A percentile compares a stretch with the other conserved stretches of the same genome.
Conservation (phyloP, 139 green algal species). For the Chlamydomonas sphaeroides region DNA sequence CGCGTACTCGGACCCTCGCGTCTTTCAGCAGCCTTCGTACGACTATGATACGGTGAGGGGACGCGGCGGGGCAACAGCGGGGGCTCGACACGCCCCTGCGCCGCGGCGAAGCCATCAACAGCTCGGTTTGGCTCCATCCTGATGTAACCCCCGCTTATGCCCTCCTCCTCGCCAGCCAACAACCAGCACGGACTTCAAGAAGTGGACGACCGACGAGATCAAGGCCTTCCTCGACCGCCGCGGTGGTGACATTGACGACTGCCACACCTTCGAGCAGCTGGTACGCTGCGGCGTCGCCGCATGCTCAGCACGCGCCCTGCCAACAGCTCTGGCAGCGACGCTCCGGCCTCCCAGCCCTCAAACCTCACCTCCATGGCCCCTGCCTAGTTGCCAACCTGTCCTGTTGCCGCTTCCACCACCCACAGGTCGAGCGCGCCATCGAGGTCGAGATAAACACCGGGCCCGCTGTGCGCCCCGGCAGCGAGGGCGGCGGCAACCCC, state of each 20-base stretch:
- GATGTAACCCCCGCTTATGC: no score
- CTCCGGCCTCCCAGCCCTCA: no score
- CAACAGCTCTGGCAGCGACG: no score
- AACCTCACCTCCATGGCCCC: no score
- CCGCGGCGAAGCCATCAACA: no score
- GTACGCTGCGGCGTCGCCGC: slow-evolving; percentile 49
- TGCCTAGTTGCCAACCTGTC: no score
- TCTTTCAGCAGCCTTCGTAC: slow-evolving; percentile 62
- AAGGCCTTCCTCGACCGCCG: slow-evolving; percentile 80
- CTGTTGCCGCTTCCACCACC: no score
- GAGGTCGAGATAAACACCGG: slow-evolving; percentile 80
- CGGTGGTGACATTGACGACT: slow-evolving; percentile 84
- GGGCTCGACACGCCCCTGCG: no score
- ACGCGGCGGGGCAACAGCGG: no score
- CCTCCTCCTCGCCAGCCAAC: background rate
- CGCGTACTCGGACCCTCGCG: slow-evolving; percentile 49
- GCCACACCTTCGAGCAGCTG: slow-evolving; percentile 56
- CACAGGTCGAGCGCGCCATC: slow-evolving; percentile 64
- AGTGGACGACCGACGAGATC: slow-evolving; percentile 71
- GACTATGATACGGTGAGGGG: slow-evolving; percentile 1
- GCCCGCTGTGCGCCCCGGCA: slow-evolving; percentile 42
- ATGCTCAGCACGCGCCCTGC: no score
- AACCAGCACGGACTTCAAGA: slow-evolving; percentile 66
- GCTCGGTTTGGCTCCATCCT: no score
- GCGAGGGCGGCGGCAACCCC: background rate